Percentiles rank a stretch among this genome's conserved stretches.
phyloP scores from a whole-genome alignment of 2,329 filamentous ascomycete species.

The Lachnellula arida region DNA sequence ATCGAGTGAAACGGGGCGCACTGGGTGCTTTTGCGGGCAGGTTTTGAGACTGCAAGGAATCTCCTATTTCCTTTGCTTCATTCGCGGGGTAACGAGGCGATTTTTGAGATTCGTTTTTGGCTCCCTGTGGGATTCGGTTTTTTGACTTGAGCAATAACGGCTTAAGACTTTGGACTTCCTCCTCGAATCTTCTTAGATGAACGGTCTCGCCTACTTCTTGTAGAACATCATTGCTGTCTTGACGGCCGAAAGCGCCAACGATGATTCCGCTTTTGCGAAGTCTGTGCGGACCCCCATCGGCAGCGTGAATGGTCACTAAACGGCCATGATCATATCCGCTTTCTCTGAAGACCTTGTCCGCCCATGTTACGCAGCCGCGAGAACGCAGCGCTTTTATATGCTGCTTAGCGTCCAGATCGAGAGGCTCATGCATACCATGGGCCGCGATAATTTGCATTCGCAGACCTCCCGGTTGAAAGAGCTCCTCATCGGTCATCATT shows the following conservation, averaged over 20 bases:
- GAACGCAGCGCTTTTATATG: conserved; percentile 26
- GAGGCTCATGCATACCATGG: conserved; percentile 22
- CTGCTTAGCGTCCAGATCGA: conserved; percentile 18
- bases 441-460: conserved; percentile 25
- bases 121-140: neutral
- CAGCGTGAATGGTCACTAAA: conserved; percentile 7
- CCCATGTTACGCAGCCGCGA: conserved; percentile 7
- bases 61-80: conserved; percentile 46
- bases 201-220: neutral
- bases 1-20: neutral
- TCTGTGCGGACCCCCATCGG: conserved; percentile 1
- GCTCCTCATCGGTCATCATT: conserved; percentile 18
- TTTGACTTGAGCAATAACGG: conserved; percentile 2
- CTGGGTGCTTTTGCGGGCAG: conserved; percentile 5
- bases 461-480: conserved; percentile 16
- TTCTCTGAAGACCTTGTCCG: neutral
- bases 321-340: conserved; percentile 10
- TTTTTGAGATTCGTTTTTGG: conserved; percentile 2
- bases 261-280: conserved; percentile 15
- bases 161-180: conserved; percentile 5
- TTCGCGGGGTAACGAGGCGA: conserved; percentile 8
- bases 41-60: conserved; percentile 20
- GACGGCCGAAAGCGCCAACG: conserved; percentile 16
- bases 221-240: neutral
- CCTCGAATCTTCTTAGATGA: neutral